Evolutionary conservation across 1,284 basidiomycete genomes (phyloP).

Genomic region (Grifola frondosa): DNA sequence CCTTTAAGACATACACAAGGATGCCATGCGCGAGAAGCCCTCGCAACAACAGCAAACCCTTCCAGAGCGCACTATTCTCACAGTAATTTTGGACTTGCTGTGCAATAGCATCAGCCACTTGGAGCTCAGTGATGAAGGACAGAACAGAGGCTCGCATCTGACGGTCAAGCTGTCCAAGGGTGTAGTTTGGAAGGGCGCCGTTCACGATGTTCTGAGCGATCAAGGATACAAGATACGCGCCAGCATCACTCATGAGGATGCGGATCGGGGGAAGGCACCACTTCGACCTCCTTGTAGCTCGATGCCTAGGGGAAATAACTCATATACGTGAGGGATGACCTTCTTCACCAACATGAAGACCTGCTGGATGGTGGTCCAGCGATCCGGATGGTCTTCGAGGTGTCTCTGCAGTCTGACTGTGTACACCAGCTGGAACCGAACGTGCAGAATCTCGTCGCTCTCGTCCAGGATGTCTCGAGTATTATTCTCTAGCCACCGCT

Average conservation of each 20-base stretch:
- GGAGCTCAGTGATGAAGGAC: constrained; percentile 8
- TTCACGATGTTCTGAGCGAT: constrained; percentile 10
- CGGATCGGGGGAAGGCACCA: constrained; percentile 15
- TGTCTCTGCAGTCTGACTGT: constrained; percentile 41
- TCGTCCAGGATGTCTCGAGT: constrained; percentile 51
- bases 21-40: constrained; percentile 46
- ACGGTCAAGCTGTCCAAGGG: constrained; percentile 5
- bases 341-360: constrained; percentile 32
- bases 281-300: constrained; percentile 3
- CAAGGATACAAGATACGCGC: background rate
- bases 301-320: constrained; percentile 3
- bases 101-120: constrained; percentile 2
- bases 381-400: constrained; percentile 44
- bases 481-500: constrained; percentile 36
- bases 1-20: constrained; percentile 39
- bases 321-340: constrained; percentile 27
- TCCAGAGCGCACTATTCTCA: constrained; percentile 27
- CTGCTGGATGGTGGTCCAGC: constrained; percentile 47
- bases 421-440: constrained; percentile 50
- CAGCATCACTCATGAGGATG: constrained; percentile 5
- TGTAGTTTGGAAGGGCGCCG: constrained; percentile 5
- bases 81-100: constrained; percentile 14
- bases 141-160: constrained; percentile 8
- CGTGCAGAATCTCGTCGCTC: constrained; percentile 52
- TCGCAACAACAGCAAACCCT: constrained; percentile 39